Conservation (phyloP, 129 eudicot species). For the Helichrysum umbraculigerum region DNA sequence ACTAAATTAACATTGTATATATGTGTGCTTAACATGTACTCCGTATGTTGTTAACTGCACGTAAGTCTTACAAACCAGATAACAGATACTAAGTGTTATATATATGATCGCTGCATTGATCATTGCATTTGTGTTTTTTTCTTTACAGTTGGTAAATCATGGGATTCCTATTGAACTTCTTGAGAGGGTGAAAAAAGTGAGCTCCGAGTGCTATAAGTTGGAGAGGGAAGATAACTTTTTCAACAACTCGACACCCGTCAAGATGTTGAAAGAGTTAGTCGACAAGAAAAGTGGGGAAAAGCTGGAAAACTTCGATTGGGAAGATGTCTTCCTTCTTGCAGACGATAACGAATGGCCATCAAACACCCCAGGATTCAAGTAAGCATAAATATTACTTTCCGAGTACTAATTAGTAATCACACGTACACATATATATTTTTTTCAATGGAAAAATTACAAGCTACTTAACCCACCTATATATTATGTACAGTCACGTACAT, state of each 20-base stretch:
- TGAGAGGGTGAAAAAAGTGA: slow-evolving; percentile 66
- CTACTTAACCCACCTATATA: too few species aligned
- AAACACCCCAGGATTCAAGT: slow-evolving; percentile 61
- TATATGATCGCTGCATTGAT: not conserved
- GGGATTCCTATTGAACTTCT: slow-evolving; percentile 58
- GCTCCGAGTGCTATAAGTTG: slow-evolving; percentile 56
- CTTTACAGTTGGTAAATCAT: slow-evolving; percentile 52
- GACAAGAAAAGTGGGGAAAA: slow-evolving; percentile 43
- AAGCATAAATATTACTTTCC: slow-evolving; percentile 16
- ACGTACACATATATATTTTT: too few species aligned
- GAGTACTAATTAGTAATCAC: not conserved
- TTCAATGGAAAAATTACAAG: too few species aligned
- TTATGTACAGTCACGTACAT: too few species aligned
- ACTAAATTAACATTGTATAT: too few species aligned
- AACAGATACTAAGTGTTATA: not conserved
- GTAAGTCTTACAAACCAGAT: too few species aligned
- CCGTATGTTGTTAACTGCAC: too few species aligned
- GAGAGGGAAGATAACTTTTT: slow-evolving; percentile 64
- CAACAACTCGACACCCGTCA: slow-evolving; percentile 47
- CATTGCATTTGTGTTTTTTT: slow-evolving; percentile 1
- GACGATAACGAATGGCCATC: slow-evolving; percentile 75
- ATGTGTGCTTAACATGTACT: too few species aligned
- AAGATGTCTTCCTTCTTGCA: slow-evolving; percentile 53
- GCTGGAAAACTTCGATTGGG: slow-evolving; percentile 73
- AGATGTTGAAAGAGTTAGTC: slow-evolving; percentile 49